phyloP scores from a whole-genome alignment of 2,329 filamentous ascomycete species.

The Diatrype stigma region DNA sequence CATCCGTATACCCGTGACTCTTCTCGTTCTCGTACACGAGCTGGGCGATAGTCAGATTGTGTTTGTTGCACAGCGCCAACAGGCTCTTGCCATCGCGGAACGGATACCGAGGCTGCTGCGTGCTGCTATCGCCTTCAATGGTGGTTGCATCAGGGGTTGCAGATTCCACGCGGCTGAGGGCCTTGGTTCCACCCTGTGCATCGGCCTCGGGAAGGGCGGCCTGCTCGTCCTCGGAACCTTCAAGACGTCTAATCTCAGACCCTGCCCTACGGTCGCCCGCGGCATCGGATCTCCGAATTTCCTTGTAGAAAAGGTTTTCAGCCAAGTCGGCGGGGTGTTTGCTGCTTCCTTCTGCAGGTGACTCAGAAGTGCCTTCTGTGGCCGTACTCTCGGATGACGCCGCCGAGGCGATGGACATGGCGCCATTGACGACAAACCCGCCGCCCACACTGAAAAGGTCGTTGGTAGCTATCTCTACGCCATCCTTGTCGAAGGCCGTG shows the following conservation, averaged over 20 bases:
- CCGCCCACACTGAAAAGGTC: conserved; percentile 49
- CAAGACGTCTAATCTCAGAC: conserved; percentile 36
- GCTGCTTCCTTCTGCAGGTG: conserved; percentile 17
- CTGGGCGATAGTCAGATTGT: conserved; percentile 49
- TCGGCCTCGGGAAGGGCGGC: conserved; percentile 9
- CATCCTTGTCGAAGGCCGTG: conserved; percentile 44
- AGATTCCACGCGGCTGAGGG: conserved; percentile 7
- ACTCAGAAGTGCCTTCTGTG: conserved; percentile 15
- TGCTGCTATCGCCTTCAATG: conserved; percentile 3
- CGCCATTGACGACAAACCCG: conserved; percentile 49
- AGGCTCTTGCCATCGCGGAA: conserved; percentile 45
- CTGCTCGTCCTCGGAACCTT: conserved; percentile 16
- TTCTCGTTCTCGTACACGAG: conserved; percentile 50
- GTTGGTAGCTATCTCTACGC: conserved; percentile 43
- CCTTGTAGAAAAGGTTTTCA: conserved; percentile 50
- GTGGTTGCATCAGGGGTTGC: conserved; percentile 10
- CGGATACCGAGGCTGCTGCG: conserved; percentile 38
- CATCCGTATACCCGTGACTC: conserved; percentile 45
- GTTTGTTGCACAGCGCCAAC: conserved; percentile 42
- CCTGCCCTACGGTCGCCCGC: conserved; percentile 42
- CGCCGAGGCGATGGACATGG: conserved; percentile 38
- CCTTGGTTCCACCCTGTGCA: background rate
- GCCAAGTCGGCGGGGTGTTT: conserved; percentile 44
- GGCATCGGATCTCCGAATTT: conserved; percentile 42
- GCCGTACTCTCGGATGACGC: conserved; percentile 9